Evolutionary conservation across 768 basidiomycete genomes (phyloP).

Genomic region (Termitomyces sp.): DNA sequence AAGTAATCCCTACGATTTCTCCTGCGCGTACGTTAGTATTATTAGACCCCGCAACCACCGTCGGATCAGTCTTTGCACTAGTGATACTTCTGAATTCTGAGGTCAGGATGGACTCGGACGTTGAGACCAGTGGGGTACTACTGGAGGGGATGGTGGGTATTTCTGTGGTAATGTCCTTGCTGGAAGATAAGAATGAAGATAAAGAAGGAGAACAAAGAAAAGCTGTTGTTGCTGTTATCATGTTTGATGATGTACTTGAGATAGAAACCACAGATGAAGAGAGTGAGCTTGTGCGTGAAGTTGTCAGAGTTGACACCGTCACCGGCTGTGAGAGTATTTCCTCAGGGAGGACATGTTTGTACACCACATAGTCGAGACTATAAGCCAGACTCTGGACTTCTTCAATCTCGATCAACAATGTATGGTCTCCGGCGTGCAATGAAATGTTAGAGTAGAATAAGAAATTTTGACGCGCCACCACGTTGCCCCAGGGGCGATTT

Average conservation of each 20-base stretch:
- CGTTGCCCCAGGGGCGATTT: too few species aligned
- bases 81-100: background rate
- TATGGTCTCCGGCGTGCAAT: background rate
- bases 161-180: background rate
- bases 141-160: background rate
- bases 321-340: accelerated
- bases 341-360: background rate
- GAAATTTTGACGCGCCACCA: background rate
- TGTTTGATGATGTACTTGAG: background rate
- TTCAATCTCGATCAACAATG: background rate
- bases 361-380: background rate
- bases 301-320: too few species aligned
- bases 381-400: background rate
- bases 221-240: background rate
- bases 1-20: background rate
- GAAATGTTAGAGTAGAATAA: background rate
- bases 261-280: background rate
- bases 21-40: background rate
- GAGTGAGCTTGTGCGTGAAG: background rate
- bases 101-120: background rate
- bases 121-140: background rate
- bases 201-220: background rate
- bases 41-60: background rate
- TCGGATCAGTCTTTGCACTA: background rate
- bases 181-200: background rate